A percentile compares a stretch with the other conserved stretches of the same genome.
phyloP scores from a whole-genome alignment of 129 eudicot genomes.

The Tagetes patula region DNA sequence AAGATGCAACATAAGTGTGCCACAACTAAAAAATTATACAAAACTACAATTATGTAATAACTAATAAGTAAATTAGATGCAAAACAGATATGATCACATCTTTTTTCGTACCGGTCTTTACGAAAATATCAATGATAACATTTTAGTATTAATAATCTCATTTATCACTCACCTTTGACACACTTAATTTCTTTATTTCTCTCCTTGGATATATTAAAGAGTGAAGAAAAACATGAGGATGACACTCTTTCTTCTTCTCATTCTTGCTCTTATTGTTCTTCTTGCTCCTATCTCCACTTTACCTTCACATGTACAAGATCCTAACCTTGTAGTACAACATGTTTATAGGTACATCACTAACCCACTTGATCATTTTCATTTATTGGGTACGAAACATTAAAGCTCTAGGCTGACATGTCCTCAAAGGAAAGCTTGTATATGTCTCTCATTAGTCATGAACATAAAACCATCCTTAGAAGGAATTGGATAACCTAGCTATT shows the following conservation, averaged over 20 bases:
- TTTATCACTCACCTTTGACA: constrained; percentile 17
- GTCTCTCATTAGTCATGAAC: no score
- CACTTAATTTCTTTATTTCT: constrained; percentile 22
- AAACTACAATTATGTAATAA: background rate
- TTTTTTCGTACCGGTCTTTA: background rate
- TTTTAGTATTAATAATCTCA: constrained; percentile 31
- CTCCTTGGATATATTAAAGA: background rate
- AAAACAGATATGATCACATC: constrained; percentile 10
- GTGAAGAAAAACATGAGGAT: constrained; percentile 15
- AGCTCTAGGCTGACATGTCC: no score
- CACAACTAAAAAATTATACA: constrained; percentile 31
- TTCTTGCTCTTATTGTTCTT: constrained; percentile 28
- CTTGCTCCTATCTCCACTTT: constrained; percentile 26
- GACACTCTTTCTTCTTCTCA: constrained; percentile 16
- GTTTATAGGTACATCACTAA: constrained; percentile 17
- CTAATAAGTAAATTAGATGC: background rate
- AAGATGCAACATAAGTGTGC: constrained; percentile 29
- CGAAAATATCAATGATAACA: constrained; percentile 6
- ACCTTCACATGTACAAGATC: constrained; percentile 29
- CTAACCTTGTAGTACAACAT: constrained; percentile 27
- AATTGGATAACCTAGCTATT: background rate
- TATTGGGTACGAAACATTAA: no score
- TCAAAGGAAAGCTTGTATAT: no score
- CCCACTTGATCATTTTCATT: no score
- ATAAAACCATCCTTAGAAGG: no score